These are phyloP conservation scores for Dactylis glomerata DNA, from an alignment of 176 grass and related monocot genomes.

Conservation along the genomic window DNA sequence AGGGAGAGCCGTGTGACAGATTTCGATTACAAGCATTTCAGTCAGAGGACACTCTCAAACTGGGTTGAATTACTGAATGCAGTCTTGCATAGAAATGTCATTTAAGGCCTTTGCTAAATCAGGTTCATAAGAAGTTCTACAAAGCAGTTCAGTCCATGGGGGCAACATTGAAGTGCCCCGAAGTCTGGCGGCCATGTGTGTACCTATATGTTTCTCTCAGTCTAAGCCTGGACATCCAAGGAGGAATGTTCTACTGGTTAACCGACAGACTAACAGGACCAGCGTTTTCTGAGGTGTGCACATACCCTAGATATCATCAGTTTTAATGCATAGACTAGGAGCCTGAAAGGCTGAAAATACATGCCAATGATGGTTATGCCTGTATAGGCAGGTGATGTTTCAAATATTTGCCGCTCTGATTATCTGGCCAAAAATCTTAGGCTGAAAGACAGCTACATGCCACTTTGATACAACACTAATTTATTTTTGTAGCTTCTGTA, in stretches of 20 bases:
- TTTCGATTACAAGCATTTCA: slow-evolving; percentile 64
- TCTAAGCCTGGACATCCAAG: slow-evolving; percentile 80
- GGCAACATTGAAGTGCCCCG: slow-evolving; percentile 53
- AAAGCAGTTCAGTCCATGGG: slow-evolving; percentile 54
- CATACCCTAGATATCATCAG: neutral
- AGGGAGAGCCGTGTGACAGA: slow-evolving; percentile 53
- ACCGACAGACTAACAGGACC: slow-evolving; percentile 53
- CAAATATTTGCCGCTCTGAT: neutral
- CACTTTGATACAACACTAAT: neutral
- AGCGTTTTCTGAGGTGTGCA: slow-evolving; percentile 76
- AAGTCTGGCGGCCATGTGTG: slow-evolving; percentile 75
- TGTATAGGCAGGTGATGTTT: neutral
- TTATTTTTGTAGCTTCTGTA: neutral
- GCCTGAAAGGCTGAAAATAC: neutral
- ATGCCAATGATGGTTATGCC: neutral
- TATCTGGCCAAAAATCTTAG: neutral
- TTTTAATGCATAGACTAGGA: neutral
- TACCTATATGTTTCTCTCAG: slow-evolving; percentile 67
- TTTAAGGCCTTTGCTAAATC: slow-evolving; percentile 12
- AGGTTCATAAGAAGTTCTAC: slow-evolving; percentile 74
- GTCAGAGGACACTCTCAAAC: neutral
- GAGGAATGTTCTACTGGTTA: slow-evolving; percentile 98
- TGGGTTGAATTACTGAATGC: neutral
- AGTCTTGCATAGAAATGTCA: neutral
- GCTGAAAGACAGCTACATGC: neutral